These are phyloP conservation scores for Solanum aculeatissimum DNA, from an alignment of 305 asterid species.

Conservation along the genomic window DNA sequence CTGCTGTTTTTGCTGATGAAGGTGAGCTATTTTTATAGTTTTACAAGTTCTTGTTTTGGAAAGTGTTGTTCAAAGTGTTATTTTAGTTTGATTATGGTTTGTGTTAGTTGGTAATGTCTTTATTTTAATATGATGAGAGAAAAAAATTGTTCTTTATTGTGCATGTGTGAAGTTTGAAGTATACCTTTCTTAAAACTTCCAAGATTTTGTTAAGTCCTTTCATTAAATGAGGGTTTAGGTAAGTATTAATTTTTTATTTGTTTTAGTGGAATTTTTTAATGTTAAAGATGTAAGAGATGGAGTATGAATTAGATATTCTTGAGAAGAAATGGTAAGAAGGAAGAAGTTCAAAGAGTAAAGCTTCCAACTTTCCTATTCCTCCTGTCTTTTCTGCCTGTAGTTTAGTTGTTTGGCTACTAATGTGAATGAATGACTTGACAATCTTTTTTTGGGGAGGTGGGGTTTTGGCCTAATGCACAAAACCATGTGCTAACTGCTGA, in stretches of 20 bases:
- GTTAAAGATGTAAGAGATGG: background rate
- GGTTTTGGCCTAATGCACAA: background rate
- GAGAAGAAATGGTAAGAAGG: background rate
- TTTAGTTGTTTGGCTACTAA: background rate
- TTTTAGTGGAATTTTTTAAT: background rate
- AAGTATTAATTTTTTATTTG: background rate
- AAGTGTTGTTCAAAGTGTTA: background rate
- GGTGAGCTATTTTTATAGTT: conserved; percentile 18
- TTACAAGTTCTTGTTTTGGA: background rate
- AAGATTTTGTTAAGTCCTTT: background rate
- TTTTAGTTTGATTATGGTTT: conserved; percentile 17
- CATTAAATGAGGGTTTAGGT: background rate
- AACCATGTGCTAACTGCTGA: background rate
- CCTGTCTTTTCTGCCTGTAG: background rate
- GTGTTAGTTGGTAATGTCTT: background rate
- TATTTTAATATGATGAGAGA: background rate
- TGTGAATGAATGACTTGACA: background rate
- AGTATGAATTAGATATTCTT: background rate
- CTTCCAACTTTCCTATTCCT: background rate
- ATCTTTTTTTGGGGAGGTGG: background rate
- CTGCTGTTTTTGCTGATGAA: conserved; percentile 59
- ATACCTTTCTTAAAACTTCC: background rate
- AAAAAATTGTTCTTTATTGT: background rate
- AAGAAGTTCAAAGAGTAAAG: conserved; percentile 3
- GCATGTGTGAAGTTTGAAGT: background rate